Base-by-base conservation (phyloP, 768 basidiomycete genomes). In the Xerocomellus dryophilus region DNA sequence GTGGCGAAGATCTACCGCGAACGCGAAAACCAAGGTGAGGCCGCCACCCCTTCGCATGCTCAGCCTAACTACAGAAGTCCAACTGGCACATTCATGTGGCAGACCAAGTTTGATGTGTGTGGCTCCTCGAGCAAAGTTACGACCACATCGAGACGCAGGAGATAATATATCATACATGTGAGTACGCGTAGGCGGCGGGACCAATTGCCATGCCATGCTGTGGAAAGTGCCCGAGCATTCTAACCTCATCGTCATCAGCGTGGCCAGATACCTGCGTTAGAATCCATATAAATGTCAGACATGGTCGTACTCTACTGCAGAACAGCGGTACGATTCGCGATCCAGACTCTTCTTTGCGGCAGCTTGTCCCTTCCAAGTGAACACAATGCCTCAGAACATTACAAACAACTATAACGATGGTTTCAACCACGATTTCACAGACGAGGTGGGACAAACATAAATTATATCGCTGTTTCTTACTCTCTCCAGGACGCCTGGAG, bases 391-490 rank as follows among this genome's bases (percentile, higher is more conserved):
- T 40, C 63, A 53, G 49, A 58, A 55, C 45, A 10, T 20, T n/a
- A 18, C 56, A n/a, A 56, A 45, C 31, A 10, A 5, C 54, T 44
- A 53, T 32, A 39, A 57, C 18, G 68, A 59, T 41, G 68, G 65
- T 25, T 68, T 45, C 51, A 69, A 69, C 36, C 67, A 65, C 17
- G 50, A 67, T 43, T 68, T 68, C 45, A 69, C 67, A 0, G 67
- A 68, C 42, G 65, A 69, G 59, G 67, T 67, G 47, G 46, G 49
- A 20, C 25, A 27, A 43, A 36, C 42, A n/a, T 9, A 15, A 25
- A 15, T 5, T 10, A 17, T 29, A 7, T 54, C 47, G 3, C 43
- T 31, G 14, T 43, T 44, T 53, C 57, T 60, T 15, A 61, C 44
- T 45, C 46, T 59, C 21, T 43, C 21, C 29, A 68, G 67, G 67